Evolutionary conservation across 192 early-diverging fungal genomes (phyloP).

Genomic region (Chytriomyces sp.): DNA sequence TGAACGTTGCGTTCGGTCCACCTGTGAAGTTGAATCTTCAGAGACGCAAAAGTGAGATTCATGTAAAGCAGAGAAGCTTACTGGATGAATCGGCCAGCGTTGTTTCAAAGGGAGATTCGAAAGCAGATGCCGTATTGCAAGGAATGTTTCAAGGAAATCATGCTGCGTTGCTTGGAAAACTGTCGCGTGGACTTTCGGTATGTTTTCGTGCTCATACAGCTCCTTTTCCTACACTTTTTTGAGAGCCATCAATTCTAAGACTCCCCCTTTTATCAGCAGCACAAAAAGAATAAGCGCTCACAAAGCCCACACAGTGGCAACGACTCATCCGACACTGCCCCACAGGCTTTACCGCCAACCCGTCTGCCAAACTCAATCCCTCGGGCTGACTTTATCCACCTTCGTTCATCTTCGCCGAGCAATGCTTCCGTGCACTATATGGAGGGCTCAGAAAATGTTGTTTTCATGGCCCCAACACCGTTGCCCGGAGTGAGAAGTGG

Average conservation of each 20-base stretch:
- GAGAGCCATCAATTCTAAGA: background rate
- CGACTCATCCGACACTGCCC: background rate
- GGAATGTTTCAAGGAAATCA: constrained; percentile 1
- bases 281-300: background rate
- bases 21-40: constrained; percentile 11
- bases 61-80: background rate
- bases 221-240: background rate
- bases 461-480: background rate
- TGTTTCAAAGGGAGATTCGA: background rate
- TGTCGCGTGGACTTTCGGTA: background rate
- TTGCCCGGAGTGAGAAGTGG: background rate
- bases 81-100: background rate
- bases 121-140: background rate
- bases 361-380: background rate
- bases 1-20: background rate
- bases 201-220: background rate
- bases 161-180: background rate
- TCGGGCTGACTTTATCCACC: background rate
- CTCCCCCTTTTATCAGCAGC: background rate
- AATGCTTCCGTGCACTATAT: background rate
- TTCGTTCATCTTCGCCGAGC: background rate
- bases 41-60: constrained; percentile 15
- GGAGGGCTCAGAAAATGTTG: background rate
- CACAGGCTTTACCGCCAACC: background rate
- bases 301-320: background rate